Evolutionary conservation across 1,284 basidiomycete species (phyloP), one percentile per base, ranked within the genome.

Genomic region (Rhizoctonia solani): DNA sequence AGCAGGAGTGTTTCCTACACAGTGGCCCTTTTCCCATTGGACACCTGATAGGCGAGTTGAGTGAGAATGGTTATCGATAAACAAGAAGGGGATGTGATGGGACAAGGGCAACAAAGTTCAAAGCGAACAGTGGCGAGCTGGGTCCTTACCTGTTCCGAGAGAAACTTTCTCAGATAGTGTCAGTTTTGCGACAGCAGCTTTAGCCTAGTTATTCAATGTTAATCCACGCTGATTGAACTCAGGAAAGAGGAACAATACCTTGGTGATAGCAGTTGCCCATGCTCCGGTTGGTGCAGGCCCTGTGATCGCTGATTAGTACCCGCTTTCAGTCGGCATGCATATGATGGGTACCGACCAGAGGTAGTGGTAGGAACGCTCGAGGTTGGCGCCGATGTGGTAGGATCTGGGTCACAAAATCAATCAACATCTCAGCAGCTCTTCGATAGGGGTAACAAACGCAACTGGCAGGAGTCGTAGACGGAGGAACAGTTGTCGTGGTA

Each of bases 1-100:
- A 4, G 85, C 76, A 4, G 82, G 81, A 2, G 82, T 89, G 75
- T 89, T 90, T 8, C 88, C 89, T 49, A 89, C 83, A 72, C 88
- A 90, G 69, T 83, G 77, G 23, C 83, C 77, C 63, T 78, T 79
- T 75, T 79, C 73, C 80, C 81, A 82, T 52, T 79, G 77, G 44
- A 81, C 75, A 68, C 80, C 79, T 78, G 47, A 39, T 42, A 65
- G 41, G 70, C 49, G 29, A 41, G 54, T 32, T 54, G 11, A 49
- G 25, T 54, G 11, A 30, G 47, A 49, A 11, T 4, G 32, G 32
- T 34, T 4, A 11, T 34, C 4, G 11, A 34, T 34, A 34, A 11
- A 34, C 4, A 11, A 11, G 11, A 11, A 34, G 32, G 11, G 32
- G 4, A 34, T 4, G 32, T 11, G 32, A 4, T 34, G 11, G 32